Evolutionary conservation across 257 asterid genomes (phyloP), one percentile per base, ranked within the genome.

Genomic region (Pogostemon cablin): DNA sequence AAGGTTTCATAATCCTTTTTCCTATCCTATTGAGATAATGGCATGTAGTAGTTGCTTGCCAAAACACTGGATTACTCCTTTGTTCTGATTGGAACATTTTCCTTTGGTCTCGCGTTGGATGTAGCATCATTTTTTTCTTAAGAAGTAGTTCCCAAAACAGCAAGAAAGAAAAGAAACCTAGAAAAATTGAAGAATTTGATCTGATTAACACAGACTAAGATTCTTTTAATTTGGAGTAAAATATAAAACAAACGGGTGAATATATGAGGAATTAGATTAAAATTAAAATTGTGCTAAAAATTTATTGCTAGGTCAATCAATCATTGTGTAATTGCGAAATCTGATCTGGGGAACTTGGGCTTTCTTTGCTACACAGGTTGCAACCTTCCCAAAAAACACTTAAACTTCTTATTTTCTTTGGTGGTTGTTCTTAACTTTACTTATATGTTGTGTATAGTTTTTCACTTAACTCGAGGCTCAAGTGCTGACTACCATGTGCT

Each of bases 391-490:
- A 6, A 37, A 35, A 48, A 25, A 34, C 4, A 64, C 49, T 40
- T 46, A 42, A 44, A 11, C 32, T 25, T 43, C 7, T 64, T 59
- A 75, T 15, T 40, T 35, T 34, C 9, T 44, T 3, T 0, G 47
- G 37, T 58, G 32, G 6, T 17, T 75, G 44, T 42, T 56, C 6
- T 59, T 56, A 48, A 46, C 42, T 54, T 64, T 40, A 72, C 49
- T 56, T 72, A 17, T 76, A 40, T 64, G 25, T 66, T 69, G 41
- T 39, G 17, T 34, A 39, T 43, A 4, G 32, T 38, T 65, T 67
- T 62, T 61, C 68, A n/a, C 15, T 62, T 53, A 52, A 58, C 65
- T 74, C 48, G 68, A 46, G 48, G 62, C 65, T 74, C 48, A 71
- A 50, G 42, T 72, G 49, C 54, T 58, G 58, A 74, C 47, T 41